These are phyloP conservation scores for Dinochytrium kinnereticum DNA, from an alignment of 371 early-diverging fungal species.

Conservation along the genomic window DNA sequence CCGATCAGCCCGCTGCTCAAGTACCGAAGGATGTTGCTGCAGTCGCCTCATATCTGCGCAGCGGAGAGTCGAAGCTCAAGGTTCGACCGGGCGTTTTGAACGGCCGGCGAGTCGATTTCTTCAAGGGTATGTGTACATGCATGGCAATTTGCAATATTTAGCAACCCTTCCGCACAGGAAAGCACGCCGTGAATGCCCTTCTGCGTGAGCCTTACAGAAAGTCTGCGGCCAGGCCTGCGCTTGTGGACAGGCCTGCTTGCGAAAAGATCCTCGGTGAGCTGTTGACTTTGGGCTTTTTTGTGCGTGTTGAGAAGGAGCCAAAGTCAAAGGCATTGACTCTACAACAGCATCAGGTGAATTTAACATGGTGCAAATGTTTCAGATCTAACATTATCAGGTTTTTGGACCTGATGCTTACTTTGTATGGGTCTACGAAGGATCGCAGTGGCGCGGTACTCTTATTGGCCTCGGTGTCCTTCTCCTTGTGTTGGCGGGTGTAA, in stretches of 20 bases:
- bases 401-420: conserved; percentile 86
- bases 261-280: conserved; percentile 71
- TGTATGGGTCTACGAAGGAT: conserved; percentile 96
- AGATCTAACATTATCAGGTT: conserved; percentile 43
- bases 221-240: conserved; percentile 55
- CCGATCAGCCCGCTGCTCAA: not conserved
- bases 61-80: conserved; percentile 72
- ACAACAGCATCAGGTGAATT: conserved; percentile 19
- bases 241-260: conserved; percentile 62
- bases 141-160: not conserved
- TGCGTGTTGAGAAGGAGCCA: conserved; percentile 69
- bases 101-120: conserved; percentile 90
- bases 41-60: conserved; percentile 68
- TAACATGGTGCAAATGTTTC: not conserved
- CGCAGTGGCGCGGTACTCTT: conserved; percentile 74
- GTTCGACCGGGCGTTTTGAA: conserved; percentile 86
- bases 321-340: conserved; percentile 35
- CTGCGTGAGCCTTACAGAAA: conserved; percentile 72
- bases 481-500: conserved; percentile 85
- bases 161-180: conserved; percentile 57
- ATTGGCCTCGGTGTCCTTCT: conserved; percentile 78
- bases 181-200: conserved; percentile 86
- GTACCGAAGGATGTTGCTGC: conserved; percentile 5
- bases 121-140: conserved; percentile 70
- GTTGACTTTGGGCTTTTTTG: conserved; percentile 69